Base-by-base conservation (phyloP, 495 filamentous ascomycete species). In the Friedmanniomyces endolithicus region DNA sequence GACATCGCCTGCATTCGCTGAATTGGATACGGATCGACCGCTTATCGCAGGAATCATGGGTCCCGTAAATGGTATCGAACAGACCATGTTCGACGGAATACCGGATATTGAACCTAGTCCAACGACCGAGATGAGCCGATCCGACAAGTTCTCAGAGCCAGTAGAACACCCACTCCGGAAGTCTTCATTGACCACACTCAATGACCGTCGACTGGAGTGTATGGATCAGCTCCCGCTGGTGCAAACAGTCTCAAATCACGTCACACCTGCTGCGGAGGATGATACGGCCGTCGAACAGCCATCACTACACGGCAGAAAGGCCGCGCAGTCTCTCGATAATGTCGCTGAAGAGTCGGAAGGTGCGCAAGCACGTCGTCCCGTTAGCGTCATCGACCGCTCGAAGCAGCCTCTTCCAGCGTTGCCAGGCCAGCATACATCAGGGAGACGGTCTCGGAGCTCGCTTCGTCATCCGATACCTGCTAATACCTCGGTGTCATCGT, bases 401-500 rank as follows among this genome's bases (percentile, higher is more conserved):
- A 58, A 40, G 20, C 56, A 53, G 20, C 56, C 56, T 14, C 31
- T 58, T 1, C 56, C 56, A 19, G 40, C 56, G 1, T 0, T 58
- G 29, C 56, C 56, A 34, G 3, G 6, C n/a, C 22, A 45, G 19
- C 17, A 11, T 7, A 22, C 11, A 4, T 3, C 17, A 12, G 17
- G 11, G 17, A 9, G 20, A 33, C n/a, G 19, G 14, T 49, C 53
- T 2, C 17, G n/a, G 37, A 40, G 17, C 53, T 55, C 53, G 2
- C 46, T 49, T n/a, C 14, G 35, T 16, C 31, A 2, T 1, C 23
- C 14, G 16, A 34, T 17, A 29, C 48, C 35, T 11, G 31, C 33
- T 11, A 27, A 2, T 6, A 19, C n/a, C 16, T n/a, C 45, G 11
- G 12, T 33, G 9, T 2, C 40, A 49, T 47, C 50, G 1, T 17